Evolutionary conservation across 139 green algal genomes (phyloP).

Genomic region (Chlamydomonas schloesseri): DNA sequence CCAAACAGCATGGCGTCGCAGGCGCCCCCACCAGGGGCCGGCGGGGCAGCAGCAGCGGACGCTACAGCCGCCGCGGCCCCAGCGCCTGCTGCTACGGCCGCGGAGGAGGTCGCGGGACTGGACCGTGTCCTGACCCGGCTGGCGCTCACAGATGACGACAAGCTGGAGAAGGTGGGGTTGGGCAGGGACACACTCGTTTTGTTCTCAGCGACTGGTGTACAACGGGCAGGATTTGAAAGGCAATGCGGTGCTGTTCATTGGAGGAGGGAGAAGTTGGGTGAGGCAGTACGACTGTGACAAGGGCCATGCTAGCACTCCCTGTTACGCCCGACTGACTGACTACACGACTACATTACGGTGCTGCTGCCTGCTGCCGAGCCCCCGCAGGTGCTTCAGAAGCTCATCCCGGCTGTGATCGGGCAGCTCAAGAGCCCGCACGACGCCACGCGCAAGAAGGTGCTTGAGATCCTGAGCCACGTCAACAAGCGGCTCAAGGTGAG

Average conservation of each 20-base stretch:
- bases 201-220: too few species aligned
- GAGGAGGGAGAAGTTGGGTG: too few species aligned
- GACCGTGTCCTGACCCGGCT: slow-evolving; percentile 84
- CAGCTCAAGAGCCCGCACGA: slow-evolving; percentile 59
- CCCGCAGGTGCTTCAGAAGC: slow-evolving; percentile 72
- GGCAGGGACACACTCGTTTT: neutral
- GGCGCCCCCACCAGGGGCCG: too few species aligned
- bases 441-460: slow-evolving; percentile 61
- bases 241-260: neutral
- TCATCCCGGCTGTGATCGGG: slow-evolving; percentile 83
- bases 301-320: too few species aligned
- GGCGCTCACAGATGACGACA: slow-evolving; percentile 85
- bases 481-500: slow-evolving; percentile 89
- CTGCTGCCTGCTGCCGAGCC: too few species aligned
- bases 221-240: too few species aligned
- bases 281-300: too few species aligned
- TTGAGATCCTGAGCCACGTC: slow-evolving; percentile 91
- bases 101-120: slow-evolving; percentile 81
- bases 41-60: too few species aligned
- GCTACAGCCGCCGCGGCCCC: too few species aligned
- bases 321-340: too few species aligned
- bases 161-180: slow-evolving; percentile 79
- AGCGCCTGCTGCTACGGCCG: slow-evolving; percentile 26
- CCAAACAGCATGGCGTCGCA: too few species aligned
- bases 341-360: too few species aligned